Evolutionary conservation across 495 filamentous ascomycete species (phyloP).

Genomic region (Xanthoparmelia taractica): DNA sequence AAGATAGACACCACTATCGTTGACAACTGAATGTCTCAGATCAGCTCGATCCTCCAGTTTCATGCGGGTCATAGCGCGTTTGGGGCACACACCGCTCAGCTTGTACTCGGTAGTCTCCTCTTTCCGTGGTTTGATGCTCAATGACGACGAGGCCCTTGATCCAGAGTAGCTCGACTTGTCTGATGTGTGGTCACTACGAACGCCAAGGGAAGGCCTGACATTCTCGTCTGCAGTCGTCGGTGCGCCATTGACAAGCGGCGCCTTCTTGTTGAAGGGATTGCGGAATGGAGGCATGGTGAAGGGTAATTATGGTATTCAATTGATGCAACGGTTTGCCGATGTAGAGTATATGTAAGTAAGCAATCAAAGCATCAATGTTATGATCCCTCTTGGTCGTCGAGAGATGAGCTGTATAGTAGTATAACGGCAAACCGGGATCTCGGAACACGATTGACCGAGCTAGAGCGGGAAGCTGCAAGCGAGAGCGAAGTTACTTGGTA

Average conservation of each 20-base stretch:
- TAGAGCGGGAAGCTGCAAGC: background rate
- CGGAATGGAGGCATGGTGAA: slow-evolving; percentile 63
- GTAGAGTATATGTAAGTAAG: background rate
- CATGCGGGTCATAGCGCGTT: background rate
- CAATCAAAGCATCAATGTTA: background rate
- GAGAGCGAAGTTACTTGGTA: background rate
- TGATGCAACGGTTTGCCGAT: slow-evolving; percentile 3
- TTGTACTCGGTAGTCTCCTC: slow-evolving; percentile 67
- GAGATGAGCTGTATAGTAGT: too few species aligned
- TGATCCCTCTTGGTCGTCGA: background rate
- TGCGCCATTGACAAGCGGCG: slow-evolving; percentile 39
- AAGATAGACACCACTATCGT: slow-evolving; percentile 93
- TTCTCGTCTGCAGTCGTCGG: slow-evolving; percentile 47
- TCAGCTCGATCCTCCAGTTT: slow-evolving; percentile 9
- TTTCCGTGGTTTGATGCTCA: slow-evolving; percentile 53
- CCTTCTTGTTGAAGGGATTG: slow-evolving; percentile 60
- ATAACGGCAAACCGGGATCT: background rate
- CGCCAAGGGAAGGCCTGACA: slow-evolving; percentile 40
- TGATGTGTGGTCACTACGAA: slow-evolving; percentile 43
- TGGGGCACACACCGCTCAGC: slow-evolving; percentile 62
- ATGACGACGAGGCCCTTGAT: slow-evolving; percentile 49
- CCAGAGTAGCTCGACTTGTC: slow-evolving; percentile 40
- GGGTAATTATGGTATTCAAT: slow-evolving; percentile 1
- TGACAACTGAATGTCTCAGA: slow-evolving; percentile 60
- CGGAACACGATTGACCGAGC: background rate